Percentiles rank a stretch among this genome's conserved stretches.
These are phyloP conservation scores for Lactuca sativa DNA, from an alignment of 129 eudicot species.

Conservation along the genomic window DNA sequence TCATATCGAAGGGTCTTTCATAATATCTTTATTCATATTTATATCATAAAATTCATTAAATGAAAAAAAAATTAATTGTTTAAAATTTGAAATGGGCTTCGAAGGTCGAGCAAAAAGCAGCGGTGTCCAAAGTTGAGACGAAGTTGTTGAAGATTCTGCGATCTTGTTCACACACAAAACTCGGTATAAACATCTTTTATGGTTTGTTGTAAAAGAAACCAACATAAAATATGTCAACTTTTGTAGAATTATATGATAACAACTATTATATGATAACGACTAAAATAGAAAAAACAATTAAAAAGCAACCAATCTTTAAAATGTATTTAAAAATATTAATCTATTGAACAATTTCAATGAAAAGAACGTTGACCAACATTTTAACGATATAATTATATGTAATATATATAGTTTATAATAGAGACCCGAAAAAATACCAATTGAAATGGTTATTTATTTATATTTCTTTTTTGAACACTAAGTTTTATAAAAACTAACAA, in stretches of 20 bases:
- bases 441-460: too few relatives aligned
- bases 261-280: too few relatives aligned
- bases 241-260: neutral
- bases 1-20: too few relatives aligned
- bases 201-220: neutral
- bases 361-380: neutral
- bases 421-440: too few relatives aligned
- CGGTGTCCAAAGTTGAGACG: constrained; percentile 23
- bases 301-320: neutral
- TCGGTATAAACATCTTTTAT: neutral
- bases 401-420: too few relatives aligned
- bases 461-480: too few relatives aligned
- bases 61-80: neutral
- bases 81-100: constrained; percentile 17
- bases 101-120: constrained; percentile 21
- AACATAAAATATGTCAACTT: neutral
- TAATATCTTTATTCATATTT: neutral
- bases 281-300: neutral
- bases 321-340: too few relatives aligned
- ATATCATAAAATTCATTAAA: neutral
- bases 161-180: constrained; percentile 33
- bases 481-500: too few relatives aligned
- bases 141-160: constrained; percentile 23
- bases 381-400: too few relatives aligned
- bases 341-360: too few relatives aligned